Conservation (phyloP, 1,139 yeast species). For the Kodamaea arcana region DNA sequence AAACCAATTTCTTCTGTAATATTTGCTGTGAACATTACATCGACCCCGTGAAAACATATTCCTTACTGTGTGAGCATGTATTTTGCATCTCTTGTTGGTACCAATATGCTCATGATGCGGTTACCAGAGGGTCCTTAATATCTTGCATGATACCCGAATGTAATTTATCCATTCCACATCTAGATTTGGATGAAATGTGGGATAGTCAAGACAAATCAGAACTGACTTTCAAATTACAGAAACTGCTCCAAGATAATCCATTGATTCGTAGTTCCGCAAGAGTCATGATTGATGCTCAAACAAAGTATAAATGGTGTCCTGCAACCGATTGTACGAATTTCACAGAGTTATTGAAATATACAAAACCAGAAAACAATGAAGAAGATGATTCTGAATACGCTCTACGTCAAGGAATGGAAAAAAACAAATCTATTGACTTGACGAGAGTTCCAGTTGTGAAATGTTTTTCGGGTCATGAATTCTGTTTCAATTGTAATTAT, state of each 20-base stretch:
- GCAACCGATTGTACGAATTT: slow-evolving; percentile 74
- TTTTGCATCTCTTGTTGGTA: slow-evolving; percentile 68
- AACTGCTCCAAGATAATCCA: slow-evolving; percentile 9
- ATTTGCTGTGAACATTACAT: slow-evolving; percentile 65
- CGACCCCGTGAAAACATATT: slow-evolving; percentile 38
- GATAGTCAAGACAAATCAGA: slow-evolving; percentile 7
- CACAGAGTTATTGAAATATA: slow-evolving; percentile 38
- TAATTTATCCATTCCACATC: slow-evolving; percentile 31
- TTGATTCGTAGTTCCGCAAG: slow-evolving; percentile 33
- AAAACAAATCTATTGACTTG: slow-evolving; percentile 10
- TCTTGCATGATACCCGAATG: slow-evolving; percentile 57
- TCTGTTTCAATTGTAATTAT: slow-evolving; percentile 73
- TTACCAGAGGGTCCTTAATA: slow-evolving; percentile 54
- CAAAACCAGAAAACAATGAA: slow-evolving; percentile 21
- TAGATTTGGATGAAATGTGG: slow-evolving; percentile 21
- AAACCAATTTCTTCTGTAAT: slow-evolving; percentile 44
- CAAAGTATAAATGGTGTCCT: slow-evolving; percentile 73
- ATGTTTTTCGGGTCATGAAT: slow-evolving; percentile 65
- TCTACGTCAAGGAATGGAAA: slow-evolving; percentile 9
- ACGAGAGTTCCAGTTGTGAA: slow-evolving; percentile 39
- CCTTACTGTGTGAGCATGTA: slow-evolving; percentile 64
- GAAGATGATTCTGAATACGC: slow-evolving; percentile 21
- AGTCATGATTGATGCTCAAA: slow-evolving; percentile 47
- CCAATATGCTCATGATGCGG: slow-evolving; percentile 50
- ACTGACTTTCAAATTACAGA: slow-evolving; percentile 7